Percentiles rank a stretch among this genome's conserved stretches.
Evolutionary conservation across 2,329 filamentous ascomycete species (phyloP).

Genomic region (Epichloe sp.): DNA sequence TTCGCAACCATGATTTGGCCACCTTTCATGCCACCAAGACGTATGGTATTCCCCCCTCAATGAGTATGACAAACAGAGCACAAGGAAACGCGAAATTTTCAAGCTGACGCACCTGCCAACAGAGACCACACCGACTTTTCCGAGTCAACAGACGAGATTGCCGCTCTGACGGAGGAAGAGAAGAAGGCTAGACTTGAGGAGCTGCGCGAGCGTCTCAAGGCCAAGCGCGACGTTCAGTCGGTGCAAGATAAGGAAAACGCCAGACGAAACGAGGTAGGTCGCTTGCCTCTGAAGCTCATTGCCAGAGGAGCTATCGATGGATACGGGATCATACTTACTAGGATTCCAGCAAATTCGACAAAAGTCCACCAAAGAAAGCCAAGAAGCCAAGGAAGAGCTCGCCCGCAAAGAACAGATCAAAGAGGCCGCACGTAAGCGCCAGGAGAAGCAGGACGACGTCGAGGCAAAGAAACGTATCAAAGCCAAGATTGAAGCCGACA

Average conservation of each 20-base stretch:
- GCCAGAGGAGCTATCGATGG: not conserved
- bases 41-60: slow-evolving; percentile 23
- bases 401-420: slow-evolving; percentile 83
- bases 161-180: slow-evolving; percentile 81
- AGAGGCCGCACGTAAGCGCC: slow-evolving; percentile 72
- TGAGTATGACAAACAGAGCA: not conserved
- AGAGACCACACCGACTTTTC: slow-evolving; percentile 81
- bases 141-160: slow-evolving; percentile 86
- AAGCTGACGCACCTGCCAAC: not conserved
- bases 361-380: slow-evolving; percentile 79
- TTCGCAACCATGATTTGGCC: slow-evolving; percentile 67
- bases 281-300: not conserved
- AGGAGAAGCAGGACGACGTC: slow-evolving; percentile 75
- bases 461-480: slow-evolving; percentile 82
- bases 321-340: not conserved
- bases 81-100: not conserved
- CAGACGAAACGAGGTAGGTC: slow-evolving; percentile 69
- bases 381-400: slow-evolving; percentile 83
- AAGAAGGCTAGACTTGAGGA: slow-evolving; percentile 70
- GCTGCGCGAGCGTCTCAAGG: slow-evolving; percentile 56
- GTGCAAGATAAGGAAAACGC: slow-evolving; percentile 66
- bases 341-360: slow-evolving; percentile 50
- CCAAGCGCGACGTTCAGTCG: slow-evolving; percentile 57
- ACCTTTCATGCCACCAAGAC: slow-evolving; percentile 88
- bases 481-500: slow-evolving; percentile 90